These are phyloP conservation scores for Fusarium sp. DNA, from an alignment of 2,329 filamentous ascomycete genomes.

Conservation along the genomic window DNA sequence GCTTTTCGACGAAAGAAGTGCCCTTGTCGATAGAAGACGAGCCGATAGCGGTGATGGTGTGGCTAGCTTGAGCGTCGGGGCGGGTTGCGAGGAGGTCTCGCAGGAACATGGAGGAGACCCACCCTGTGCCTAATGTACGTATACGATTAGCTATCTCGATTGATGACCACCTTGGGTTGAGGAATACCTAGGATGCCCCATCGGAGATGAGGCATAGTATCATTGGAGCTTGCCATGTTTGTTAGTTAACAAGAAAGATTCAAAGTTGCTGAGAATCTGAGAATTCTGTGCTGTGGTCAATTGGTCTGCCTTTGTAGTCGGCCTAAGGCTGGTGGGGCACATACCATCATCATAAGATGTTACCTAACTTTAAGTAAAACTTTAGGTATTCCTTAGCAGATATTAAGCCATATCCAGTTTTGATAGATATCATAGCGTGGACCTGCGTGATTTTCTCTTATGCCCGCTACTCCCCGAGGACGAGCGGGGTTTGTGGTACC, in stretches of 20 bases:
- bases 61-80: constrained; percentile 1
- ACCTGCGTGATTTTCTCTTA: no score
- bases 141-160: neutral
- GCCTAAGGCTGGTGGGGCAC: no score
- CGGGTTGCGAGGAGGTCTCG: constrained; percentile 5
- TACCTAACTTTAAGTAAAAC: no score
- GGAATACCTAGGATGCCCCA: constrained; percentile 9
- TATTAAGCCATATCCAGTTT: no score
- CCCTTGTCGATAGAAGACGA: constrained; percentile 5
- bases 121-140: constrained; percentile 16
- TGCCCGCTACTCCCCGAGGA: no score
- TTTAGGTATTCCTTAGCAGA: no score
- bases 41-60: constrained; percentile 9
- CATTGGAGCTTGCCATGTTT: neutral
- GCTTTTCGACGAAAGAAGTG: neutral
- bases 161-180: accelerated
- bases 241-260: neutral
- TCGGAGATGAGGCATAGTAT: constrained; percentile 1
- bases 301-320: neutral
- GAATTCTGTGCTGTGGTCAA: neutral
- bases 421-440: no score
- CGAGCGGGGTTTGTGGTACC: no score
- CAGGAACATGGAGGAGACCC: constrained; percentile 28
- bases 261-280: accelerated
- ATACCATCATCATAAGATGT: no score